Evolutionary conservation across 169 alveolate genomes (phyloP), one percentile per base, ranked within the genome.

Genomic region (Plasmodium berghei): DNA sequence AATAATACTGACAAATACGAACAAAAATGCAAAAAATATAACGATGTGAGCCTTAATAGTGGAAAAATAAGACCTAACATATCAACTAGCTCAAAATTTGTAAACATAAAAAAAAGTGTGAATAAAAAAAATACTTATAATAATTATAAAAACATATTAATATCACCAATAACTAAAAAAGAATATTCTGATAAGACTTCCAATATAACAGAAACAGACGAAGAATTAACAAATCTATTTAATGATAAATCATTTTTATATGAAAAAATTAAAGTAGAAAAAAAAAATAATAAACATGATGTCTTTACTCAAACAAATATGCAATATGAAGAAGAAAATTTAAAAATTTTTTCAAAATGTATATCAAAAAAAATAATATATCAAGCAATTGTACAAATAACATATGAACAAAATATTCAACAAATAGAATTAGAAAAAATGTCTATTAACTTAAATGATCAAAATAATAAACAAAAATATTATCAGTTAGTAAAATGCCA

Each of bases 301-400:
- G 34, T 2, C 16, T 45, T 9, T 24, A 77, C 80, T 18, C 89
- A 77, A 77, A 77, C 89, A 14, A 46, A 42, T 26, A n/a, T 40
- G 16, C 61, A 16, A 16, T 77, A 77, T 58, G 71, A 77, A 48
- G 26, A 63, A 45, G 71, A 77, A 14, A 77, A 77, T 16, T n/a
- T 77, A 54, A 49, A 24, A 4, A 10, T 3, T 0, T 62, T 63
- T 49, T 54, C 89, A 61, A 42, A 58, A 63, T 63, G 45, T 77
- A 48, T 63, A 9, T 3, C 89, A 10, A 77, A 77, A 49, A 54
- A 77, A 64, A 77, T 77, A 64, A 10, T 77, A 14, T 48, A 77
- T 22, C 59, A 63, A 77, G 89, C 89, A 28, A 40, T 69, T 28
- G 64, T 77, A 26, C 89, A 77, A 69, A 64, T 77, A 12, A 77